phyloP scores from a whole-genome alignment of 345 rosid genomes.

The Aquilaria sinensis region DNA sequence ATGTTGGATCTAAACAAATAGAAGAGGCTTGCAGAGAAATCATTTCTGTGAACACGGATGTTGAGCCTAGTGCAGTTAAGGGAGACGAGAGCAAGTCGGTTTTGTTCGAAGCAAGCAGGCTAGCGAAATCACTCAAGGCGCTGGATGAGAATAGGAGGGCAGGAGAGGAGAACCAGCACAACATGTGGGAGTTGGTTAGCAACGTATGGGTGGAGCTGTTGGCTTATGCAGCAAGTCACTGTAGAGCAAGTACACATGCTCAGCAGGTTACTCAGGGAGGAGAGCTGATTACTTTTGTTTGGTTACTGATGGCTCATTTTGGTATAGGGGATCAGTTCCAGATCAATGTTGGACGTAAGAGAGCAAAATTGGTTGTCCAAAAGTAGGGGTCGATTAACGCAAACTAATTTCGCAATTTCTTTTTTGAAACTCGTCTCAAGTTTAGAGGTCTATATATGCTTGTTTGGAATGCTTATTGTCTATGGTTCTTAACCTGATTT shows the following conservation, averaged over 20 bases:
- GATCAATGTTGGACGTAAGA: conserved; percentile 44
- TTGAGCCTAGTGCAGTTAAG: conserved; percentile 33
- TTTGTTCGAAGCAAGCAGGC: conserved; percentile 46
- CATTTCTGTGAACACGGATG: conserved; percentile 20
- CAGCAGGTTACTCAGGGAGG: conserved; percentile 60
- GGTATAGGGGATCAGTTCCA: conserved; percentile 56
- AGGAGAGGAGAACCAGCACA: not conserved
- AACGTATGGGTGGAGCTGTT: conserved; percentile 60
- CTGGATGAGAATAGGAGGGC: conserved; percentile 10
- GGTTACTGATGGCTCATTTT: conserved; percentile 77
- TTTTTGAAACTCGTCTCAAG: no score
- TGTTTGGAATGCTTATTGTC: no score
- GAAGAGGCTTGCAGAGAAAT: conserved; percentile 18
- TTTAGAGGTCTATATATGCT: no score
- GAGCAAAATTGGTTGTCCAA: conserved; percentile 45
- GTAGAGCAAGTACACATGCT: conserved; percentile 48
- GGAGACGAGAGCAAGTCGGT: conserved; percentile 64
- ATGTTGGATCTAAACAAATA: not conserved
- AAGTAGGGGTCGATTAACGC: conserved; percentile 14
- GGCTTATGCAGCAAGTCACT: conserved; percentile 51
- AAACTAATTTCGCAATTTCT: no score
- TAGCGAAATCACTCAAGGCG: conserved; percentile 39
- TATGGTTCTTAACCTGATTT: no score
- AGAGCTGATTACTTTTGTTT: conserved; percentile 51
- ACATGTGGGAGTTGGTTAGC: conserved; percentile 50